Conservation (phyloP, 768 basidiomycete genomes). For the Auricularia cornea region DNA sequence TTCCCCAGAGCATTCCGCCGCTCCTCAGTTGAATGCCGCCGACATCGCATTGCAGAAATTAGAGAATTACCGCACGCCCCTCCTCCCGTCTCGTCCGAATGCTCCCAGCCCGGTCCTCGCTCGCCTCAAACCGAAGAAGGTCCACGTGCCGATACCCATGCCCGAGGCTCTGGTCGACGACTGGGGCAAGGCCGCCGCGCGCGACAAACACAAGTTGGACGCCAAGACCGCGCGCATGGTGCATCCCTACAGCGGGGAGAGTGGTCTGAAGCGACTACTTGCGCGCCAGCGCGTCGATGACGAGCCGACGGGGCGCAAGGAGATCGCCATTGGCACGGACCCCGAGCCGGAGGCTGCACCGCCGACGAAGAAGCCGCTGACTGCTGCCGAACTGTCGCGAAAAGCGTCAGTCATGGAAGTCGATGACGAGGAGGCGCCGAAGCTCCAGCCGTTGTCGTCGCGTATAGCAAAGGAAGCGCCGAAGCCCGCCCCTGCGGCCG, state of each 20-base stretch:
- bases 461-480: not conserved
- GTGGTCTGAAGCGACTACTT: not conserved
- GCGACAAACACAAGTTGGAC: not conserved
- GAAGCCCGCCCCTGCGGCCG: not conserved
- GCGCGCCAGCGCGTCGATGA: not conserved
- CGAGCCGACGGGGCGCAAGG: not conserved
- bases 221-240: not conserved
- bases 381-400: not conserved
- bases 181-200: not conserved
- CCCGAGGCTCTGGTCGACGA: constrained; percentile 24
- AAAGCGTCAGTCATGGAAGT: not conserved
- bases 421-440: not conserved
- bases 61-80: constrained; percentile 72
- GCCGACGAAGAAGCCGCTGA: not conserved
- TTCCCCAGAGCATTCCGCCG: not conserved
- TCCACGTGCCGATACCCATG: constrained; percentile 44
- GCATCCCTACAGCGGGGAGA: not conserved
- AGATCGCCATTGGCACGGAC: not conserved
- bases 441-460: not conserved
- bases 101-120: constrained; percentile 42
- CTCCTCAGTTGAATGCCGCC: constrained; percentile 34
- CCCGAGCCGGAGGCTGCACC: not conserved
- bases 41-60: constrained; percentile 63
- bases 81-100: constrained; percentile 55
- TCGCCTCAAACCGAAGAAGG: constrained; percentile 50